Evolutionary conservation across 2,329 filamentous ascomycete species (phyloP).

Genomic region (Sclerotinia spermophila): DNA sequence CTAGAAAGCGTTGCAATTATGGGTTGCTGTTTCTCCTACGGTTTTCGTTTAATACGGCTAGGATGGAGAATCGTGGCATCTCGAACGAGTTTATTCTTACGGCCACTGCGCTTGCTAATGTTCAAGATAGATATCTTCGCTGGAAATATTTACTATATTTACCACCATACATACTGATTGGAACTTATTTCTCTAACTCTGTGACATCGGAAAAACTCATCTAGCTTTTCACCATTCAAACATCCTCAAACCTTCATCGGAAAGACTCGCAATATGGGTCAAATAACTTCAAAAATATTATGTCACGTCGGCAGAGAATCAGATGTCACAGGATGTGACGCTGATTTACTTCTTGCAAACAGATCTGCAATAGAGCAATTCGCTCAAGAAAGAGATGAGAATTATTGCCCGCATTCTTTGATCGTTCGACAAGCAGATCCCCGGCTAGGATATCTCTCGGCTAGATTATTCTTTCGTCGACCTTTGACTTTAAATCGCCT

Average conservation of each 20-base stretch:
- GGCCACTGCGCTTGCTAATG: not conserved
- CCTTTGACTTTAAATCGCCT: not conserved
- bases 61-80: not conserved
- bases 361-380: not conserved
- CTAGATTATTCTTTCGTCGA: not conserved
- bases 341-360: not conserved
- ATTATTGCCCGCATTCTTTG: not conserved
- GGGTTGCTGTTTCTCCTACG: not conserved
- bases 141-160: not conserved
- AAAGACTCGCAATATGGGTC: not conserved
- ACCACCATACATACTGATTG: not conserved
- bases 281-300: not conserved
- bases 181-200: rapidly evolving
- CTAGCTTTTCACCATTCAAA: not conserved
- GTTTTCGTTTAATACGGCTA: not conserved
- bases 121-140: not conserved
- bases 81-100: not conserved
- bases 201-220: not conserved
- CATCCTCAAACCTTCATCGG: rapidly evolving
- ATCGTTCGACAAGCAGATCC: not conserved
- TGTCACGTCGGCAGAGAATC: too few relatives aligned
- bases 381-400: not conserved
- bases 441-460: not conserved
- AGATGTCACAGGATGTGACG: not conserved
- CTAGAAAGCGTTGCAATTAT: not conserved